phyloP scores from a whole-genome alignment of 78 protist genomes.

The Ministeria vibrans region DNA sequence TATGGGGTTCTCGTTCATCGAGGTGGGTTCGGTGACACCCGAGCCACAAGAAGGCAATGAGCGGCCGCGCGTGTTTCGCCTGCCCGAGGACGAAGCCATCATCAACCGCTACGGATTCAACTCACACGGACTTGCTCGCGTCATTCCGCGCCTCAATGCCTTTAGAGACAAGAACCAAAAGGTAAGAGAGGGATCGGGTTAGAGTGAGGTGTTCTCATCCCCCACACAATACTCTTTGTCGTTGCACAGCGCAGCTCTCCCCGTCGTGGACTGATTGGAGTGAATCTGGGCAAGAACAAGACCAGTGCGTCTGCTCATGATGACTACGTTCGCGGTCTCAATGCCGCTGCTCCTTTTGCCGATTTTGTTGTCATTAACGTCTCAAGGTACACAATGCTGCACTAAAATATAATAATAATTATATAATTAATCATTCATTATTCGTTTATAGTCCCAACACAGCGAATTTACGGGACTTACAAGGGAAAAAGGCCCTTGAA shows the following conservation, averaged over 20 bases:
- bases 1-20: constrained; percentile 72
- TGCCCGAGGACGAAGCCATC: constrained; percentile 51
- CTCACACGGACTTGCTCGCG: constrained; percentile 50
- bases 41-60: constrained; percentile 73
- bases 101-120: constrained; percentile 83
- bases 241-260: background rate
- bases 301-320: constrained; percentile 23
- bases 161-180: no score
- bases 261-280: constrained; percentile 18
- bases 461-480: constrained; percentile 66
- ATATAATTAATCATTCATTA: no score
- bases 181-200: no score
- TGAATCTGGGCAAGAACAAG: constrained; percentile 78
- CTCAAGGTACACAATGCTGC: no score
- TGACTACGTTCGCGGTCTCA: constrained; percentile 53
- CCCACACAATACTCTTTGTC: no score
- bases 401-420: no score
- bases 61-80: constrained; percentile 71
- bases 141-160: background rate
- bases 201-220: no score
- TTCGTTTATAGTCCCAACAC: no score
- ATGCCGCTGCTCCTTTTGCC: constrained; percentile 32
- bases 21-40: constrained; percentile 74
- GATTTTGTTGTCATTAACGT: constrained; percentile 73
- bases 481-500: constrained; percentile 17